These are phyloP conservation scores for Phytophthora uliginosa DNA, from an alignment of 352 stramenopile genomes.

Conservation along the genomic window DNA sequence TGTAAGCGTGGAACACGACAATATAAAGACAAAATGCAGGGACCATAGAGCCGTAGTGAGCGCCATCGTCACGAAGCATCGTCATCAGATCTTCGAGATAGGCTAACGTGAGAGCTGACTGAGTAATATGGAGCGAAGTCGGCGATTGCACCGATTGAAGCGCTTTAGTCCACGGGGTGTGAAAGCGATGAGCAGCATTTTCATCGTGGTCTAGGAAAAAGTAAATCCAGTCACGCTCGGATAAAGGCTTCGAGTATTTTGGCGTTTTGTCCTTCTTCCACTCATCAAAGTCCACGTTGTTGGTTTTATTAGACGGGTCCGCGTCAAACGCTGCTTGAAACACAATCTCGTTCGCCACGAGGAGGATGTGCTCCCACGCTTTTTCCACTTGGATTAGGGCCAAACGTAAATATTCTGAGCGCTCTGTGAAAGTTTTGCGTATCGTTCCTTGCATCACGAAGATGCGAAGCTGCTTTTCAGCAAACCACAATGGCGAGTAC, in stretches of 20 bases:
- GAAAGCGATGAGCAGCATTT: slow-evolving; percentile 55
- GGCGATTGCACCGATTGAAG: slow-evolving; percentile 32
- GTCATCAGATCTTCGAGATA: slow-evolving; percentile 61
- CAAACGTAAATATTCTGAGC: slow-evolving; percentile 40
- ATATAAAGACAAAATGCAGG: slow-evolving; percentile 61
- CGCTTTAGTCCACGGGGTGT: slow-evolving; percentile 51
- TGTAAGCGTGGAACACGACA: slow-evolving; percentile 55
- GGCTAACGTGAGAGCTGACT: slow-evolving; percentile 56
- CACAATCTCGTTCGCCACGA: slow-evolving; percentile 53
- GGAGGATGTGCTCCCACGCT: slow-evolving; percentile 63
- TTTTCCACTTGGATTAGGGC: slow-evolving; percentile 58
- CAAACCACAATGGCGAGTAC: slow-evolving; percentile 58
- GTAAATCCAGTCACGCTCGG: slow-evolving; percentile 49
- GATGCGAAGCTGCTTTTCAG: slow-evolving; percentile 66
- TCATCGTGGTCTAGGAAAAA: slow-evolving; percentile 62
- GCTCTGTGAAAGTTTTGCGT: slow-evolving; percentile 40
- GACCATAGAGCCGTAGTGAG: slow-evolving; percentile 47
- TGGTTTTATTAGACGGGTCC: slow-evolving; percentile 15
- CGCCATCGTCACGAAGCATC: slow-evolving; percentile 42
- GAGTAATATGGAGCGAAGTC: slow-evolving; percentile 40
- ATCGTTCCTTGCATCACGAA: slow-evolving; percentile 59
- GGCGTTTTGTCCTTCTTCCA: slow-evolving; percentile 58
- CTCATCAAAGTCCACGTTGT: slow-evolving; percentile 56
- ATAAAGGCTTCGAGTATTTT: slow-evolving; percentile 36
- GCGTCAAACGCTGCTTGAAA: slow-evolving; percentile 47